Base-by-base conservation (phyloP, 306 rosid genomes). In the Nissolia schottii region DNA sequence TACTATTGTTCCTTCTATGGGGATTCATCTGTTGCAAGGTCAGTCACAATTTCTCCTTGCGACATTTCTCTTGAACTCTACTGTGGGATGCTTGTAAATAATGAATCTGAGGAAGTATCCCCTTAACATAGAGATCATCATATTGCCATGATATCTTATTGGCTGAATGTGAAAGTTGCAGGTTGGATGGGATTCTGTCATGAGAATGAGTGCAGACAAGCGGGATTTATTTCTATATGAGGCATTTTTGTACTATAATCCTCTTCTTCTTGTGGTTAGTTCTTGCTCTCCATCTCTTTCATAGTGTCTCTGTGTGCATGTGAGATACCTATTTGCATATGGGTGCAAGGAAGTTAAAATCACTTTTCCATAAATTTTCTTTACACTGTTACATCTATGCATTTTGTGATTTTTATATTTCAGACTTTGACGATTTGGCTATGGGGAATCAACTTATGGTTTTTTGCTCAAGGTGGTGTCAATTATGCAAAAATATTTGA, bases 161-260 rank as follows among this genome's bases (percentile, higher is more conserved):
- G 40, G 2, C n/a, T 45, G 10, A 58, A 37, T 41, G 74, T 69
- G 74, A 78, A 62, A 59, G 54, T n/a, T 86, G 83, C 85, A 95
- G 99, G 59, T 92, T 73, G 96, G 97, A 81, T 95, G 99, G 97
- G 91, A 88, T 80, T 91, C 99, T 63, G 99, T 95, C 34, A 95
- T 95, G 99, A 85, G 96, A 83, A 95, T 95, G 99, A 92, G 99
- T 75, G 96, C 70, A 38, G 96, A 95, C 87, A 78, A 89, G 80
- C 88, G 92, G 70, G 96, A 88, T 77, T 83, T 95, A 60, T 95
- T 95, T 84, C 80, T 95, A 50, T 95, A 95, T 0, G 99, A 95
- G 77, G 97, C 99, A 68, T 95, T 95, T 92, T 87, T 95, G 84
- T 95, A 95, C 78, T 95, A 89, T 65, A 95, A 95, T 77, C 97